Evolutionary conservation across 345 rosid species (phyloP).

Genomic region (Salix dunnii): DNA sequence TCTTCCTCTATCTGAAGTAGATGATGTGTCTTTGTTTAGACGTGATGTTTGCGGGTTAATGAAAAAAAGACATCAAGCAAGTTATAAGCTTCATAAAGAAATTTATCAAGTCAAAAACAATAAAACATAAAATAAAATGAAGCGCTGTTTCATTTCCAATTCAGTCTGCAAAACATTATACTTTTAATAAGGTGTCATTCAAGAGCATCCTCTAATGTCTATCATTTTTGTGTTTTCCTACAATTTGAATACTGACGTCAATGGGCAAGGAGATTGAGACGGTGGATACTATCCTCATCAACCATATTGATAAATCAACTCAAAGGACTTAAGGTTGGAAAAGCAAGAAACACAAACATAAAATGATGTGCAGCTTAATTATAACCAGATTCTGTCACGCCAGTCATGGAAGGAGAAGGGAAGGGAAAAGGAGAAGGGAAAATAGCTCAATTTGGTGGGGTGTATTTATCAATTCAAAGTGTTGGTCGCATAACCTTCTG

Average conservation of each 20-base stretch:
- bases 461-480: neutral
- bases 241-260: no score
- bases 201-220: neutral
- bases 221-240: neutral
- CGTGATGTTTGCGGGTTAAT: no score
- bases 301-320: neutral
- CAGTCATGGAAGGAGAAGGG: neutral
- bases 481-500: neutral
- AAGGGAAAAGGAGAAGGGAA: neutral
- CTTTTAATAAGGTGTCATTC: neutral
- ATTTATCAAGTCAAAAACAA: neutral
- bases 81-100: neutral
- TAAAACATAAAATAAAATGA: neutral
- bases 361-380: neutral
- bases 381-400: neutral
- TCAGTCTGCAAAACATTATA: neutral
- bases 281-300: neutral
- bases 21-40: no score
- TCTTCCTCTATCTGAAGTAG: no score
- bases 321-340: neutral
- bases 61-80: no score
- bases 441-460: neutral
- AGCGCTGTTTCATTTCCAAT: neutral
- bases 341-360: neutral
- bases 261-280: no score